These are phyloP conservation scores for Beauveria sp. DNA, from an alignment of 2,329 filamentous ascomycete genomes.

Conservation along the genomic window DNA sequence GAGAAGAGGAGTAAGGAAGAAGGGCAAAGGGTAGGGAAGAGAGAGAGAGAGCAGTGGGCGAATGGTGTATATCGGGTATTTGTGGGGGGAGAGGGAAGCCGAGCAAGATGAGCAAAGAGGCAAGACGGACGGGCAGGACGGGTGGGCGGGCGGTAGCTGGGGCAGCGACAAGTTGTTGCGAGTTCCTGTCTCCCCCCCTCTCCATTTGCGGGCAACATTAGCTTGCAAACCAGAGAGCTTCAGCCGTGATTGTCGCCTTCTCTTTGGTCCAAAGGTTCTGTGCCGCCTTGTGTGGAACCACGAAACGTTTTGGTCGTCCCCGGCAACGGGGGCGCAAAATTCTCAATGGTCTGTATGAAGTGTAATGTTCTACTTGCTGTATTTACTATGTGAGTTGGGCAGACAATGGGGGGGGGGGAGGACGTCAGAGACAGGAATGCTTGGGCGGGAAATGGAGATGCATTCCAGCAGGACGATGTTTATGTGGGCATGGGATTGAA, in stretches of 20 bases:
- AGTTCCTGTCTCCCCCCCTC: background rate
- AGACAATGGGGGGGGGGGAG: background rate
- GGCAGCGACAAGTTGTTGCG: conserved; percentile 3
- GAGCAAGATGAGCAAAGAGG: background rate
- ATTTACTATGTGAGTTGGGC: background rate
- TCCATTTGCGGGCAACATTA: background rate
- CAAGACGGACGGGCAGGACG: background rate
- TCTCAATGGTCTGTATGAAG: background rate
- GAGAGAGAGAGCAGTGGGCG: background rate
- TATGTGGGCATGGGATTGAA: background rate
- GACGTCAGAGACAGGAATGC: background rate
- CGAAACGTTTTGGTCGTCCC: background rate
- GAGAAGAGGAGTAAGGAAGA: background rate
- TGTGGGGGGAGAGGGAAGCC: conserved; percentile 3
- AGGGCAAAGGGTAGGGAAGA: background rate
- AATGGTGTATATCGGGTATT: conserved; percentile 10
- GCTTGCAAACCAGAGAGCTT: too few species aligned
- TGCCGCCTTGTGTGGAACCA: too few species aligned
- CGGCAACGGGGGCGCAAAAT: conserved; percentile 1
- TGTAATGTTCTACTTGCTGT: background rate
- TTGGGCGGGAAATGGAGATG: conserved; percentile 6
- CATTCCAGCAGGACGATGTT: background rate
- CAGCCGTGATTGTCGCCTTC: too few species aligned
- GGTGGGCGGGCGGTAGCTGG: conserved; percentile 4
- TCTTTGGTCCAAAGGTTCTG: too few species aligned